These are phyloP conservation scores for Tuber aestivum DNA, from an alignment of 495 filamentous ascomycete genomes.

Conservation along the genomic window DNA sequence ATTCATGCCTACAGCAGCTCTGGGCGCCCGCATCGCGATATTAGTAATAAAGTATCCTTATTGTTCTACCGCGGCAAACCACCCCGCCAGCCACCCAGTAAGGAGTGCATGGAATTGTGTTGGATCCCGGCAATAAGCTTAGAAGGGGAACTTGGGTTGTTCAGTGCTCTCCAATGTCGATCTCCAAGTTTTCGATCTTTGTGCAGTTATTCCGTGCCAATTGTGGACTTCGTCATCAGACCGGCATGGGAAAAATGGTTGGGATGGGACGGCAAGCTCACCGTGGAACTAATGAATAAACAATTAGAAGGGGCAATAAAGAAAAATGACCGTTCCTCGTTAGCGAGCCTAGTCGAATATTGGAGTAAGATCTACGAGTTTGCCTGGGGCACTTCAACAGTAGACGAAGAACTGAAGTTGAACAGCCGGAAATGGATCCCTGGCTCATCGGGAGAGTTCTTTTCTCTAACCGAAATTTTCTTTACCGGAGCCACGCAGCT, in stretches of 20 bases:
- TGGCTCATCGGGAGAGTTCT: constrained; percentile 12
- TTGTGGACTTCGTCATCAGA: constrained; percentile 11
- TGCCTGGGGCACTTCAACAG: neutral
- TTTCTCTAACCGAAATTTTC: constrained; percentile 26
- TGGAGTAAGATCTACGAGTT: neutral
- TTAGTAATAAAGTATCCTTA: constrained; percentile 3
- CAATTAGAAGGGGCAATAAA: constrained; percentile 18
- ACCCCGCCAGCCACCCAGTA: constrained; percentile 4
- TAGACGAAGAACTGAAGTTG: constrained; percentile 1
- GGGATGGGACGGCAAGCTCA: constrained; percentile 21
- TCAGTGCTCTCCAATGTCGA: constrained; percentile 28
- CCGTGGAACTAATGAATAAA: neutral
- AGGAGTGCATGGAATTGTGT: constrained; percentile 9
- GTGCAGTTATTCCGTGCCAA: constrained; percentile 32
- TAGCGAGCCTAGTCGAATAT: constrained; percentile 10
- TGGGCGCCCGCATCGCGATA: neutral
- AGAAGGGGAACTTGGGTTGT: constrained; percentile 14
- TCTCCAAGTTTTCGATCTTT: neutral
- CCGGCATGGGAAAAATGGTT: constrained; percentile 17
- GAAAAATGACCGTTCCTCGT: neutral
- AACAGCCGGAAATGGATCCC: constrained; percentile 29
- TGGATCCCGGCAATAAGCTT: constrained; percentile 29
- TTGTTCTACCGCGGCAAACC: constrained; percentile 5
- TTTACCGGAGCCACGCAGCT: constrained; percentile 12
- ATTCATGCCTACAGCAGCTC: constrained; percentile 22